A percentile compares a stretch with the other conserved stretches of the same genome.
Conservation (phyloP, 23 red algal genomes). For the Gracilaria caudata region DNA sequence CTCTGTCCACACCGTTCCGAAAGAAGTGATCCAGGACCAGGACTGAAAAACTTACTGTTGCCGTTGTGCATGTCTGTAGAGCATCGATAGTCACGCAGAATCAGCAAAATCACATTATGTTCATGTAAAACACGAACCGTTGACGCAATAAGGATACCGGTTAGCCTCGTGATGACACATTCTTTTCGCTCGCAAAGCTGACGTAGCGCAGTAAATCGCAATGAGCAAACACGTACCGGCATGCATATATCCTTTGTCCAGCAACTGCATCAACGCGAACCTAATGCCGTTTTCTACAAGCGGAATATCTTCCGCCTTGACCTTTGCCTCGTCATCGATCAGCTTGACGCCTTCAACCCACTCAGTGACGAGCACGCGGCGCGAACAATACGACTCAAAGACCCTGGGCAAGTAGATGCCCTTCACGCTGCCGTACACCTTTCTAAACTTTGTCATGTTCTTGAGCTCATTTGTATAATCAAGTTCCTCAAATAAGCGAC, state of each 20-base stretch:
- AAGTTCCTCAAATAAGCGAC: slow-evolving; percentile 87
- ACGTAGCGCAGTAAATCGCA: background rate
- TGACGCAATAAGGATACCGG: no score
- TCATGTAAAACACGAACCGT: no score
- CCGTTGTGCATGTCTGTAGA: slow-evolving; percentile 65
- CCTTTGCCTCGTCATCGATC: slow-evolving; percentile 69
- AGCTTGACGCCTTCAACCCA: slow-evolving; percentile 86
- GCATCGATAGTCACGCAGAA: background rate
- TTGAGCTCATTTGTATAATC: slow-evolving; percentile 81
- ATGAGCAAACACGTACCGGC: slow-evolving; percentile 38
- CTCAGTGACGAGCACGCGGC: slow-evolving; percentile 86
- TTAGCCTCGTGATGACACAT: no score
- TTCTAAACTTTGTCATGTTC: slow-evolving; percentile 86
- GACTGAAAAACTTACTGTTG: slow-evolving; percentile 46
- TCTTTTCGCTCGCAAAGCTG: no score
- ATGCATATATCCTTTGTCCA: slow-evolving; percentile 90
- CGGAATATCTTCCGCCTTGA: slow-evolving; percentile 69
- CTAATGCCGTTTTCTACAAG: slow-evolving; percentile 85
- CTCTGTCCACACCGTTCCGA: background rate
- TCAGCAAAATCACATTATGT: no score
- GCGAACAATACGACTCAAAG: slow-evolving; percentile 77
- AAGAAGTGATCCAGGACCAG: no score
- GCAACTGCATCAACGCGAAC: slow-evolving; percentile 81
- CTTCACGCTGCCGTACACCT: slow-evolving; percentile 58
- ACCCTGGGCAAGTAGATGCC: slow-evolving; percentile 83